Base-by-base conservation (phyloP, 306 rosid species). In the Citrullus colocynthis region DNA sequence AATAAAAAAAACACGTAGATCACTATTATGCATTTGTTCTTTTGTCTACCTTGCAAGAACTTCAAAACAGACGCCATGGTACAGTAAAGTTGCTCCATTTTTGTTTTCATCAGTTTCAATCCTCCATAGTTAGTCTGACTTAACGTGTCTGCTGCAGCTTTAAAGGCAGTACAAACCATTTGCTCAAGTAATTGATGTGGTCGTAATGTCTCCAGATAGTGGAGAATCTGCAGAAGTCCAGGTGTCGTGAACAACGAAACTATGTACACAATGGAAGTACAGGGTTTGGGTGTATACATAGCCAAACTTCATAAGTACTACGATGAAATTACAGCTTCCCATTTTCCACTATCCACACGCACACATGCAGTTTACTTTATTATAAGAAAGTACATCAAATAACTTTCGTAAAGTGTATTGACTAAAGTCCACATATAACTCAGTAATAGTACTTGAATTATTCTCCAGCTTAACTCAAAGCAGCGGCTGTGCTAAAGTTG, bases 121-220 rank as follows among this genome's bases (percentile, higher is more conserved):
- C 83, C 93, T 82, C 97, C 99, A 78, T 83, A 89, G 84, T 76
- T 89, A 76, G 99, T 92, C 86, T 77, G 89, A 76, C 75, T 85
- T 78, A 96, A 84, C 45, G 93, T 89, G 81, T 87, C 91, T 6
- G 90, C 97, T 32, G 97, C 84, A 44, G 93, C 97, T 84, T 89
- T 88, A 86, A 95, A 95, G 85, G 98, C 85, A 79, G 98, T 84
- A 80, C 93, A 88, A 75, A 92, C 85, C 93, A 89, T 92, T 87
- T 96, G 98, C 88, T 92, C 98, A 28, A 96, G 96, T 85, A 92
- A 88, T 85, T 85, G 89, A 89, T 96, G 85, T 17, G 97, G 97
- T 78, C 69, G 82, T 78, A 89, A 44, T 39, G 99, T 96, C 88
- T 92, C 99, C 78, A 91, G 90, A 87, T 92, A 95, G 86, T 95